phyloP scores from a whole-genome alignment of 345 rosid species.

The Psidium guajava region DNA sequence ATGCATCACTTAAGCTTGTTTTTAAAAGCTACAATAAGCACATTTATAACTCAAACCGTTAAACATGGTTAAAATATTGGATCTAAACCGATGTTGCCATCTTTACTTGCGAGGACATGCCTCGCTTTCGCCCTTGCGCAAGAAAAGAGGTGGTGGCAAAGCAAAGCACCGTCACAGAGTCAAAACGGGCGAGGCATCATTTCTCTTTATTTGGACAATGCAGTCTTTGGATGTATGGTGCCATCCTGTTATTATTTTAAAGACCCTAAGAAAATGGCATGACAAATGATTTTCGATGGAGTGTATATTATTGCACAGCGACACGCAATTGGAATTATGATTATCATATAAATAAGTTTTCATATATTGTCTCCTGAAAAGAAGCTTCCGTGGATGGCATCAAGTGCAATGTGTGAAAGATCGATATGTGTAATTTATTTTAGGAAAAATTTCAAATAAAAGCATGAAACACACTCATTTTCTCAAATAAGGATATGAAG shows the following conservation, averaged over 20 bases:
- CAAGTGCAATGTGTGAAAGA: background rate
- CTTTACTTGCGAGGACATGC: too few relatives aligned
- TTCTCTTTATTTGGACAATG: background rate
- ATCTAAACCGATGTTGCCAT: too few relatives aligned
- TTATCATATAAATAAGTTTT: background rate
- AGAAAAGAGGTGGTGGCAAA: background rate
- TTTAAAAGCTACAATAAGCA: too few relatives aligned
- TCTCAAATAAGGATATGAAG: too few relatives aligned
- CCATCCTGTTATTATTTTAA: fast-evolving
- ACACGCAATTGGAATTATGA: background rate
- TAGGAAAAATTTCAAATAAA: too few relatives aligned
- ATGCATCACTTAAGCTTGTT: too few relatives aligned
- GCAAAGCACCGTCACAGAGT: background rate
- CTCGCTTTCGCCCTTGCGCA: too few relatives aligned
- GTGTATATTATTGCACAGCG: background rate
- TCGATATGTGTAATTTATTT: background rate
- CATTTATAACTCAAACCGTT: too few relatives aligned
- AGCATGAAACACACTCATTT: too few relatives aligned
- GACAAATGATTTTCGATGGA: background rate
- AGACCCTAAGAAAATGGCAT: background rate
- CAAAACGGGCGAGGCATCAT: background rate
- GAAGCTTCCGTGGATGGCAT: background rate
- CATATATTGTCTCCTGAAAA: background rate
- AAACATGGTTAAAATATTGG: too few relatives aligned
- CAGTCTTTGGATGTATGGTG: background rate